Percentiles rank a stretch among this genome's conserved stretches.
phyloP scores from a whole-genome alignment of 1,139 yeast genomes.

The Scheffersomyces segobiensis region DNA sequence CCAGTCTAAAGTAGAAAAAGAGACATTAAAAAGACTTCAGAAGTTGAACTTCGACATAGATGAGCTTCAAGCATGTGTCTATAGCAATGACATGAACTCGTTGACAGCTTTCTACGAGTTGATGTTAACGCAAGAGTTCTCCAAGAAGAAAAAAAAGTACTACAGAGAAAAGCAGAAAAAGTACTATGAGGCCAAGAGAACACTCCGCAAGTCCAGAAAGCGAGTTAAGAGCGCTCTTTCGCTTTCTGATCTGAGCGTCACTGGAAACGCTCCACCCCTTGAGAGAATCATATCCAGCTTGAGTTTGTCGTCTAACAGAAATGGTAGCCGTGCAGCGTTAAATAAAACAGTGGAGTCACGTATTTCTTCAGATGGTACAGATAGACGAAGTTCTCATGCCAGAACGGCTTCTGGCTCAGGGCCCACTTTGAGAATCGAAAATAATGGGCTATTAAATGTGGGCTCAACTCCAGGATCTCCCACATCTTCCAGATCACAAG shows the following conservation, averaged over 20 bases:
- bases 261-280: slow-evolving; percentile 33
- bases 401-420: not conserved
- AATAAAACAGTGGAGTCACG: slow-evolving; percentile 8
- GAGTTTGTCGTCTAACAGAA: slow-evolving; percentile 33
- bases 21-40: slow-evolving; percentile 62
- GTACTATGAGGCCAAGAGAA: slow-evolving; percentile 39
- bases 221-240: slow-evolving; percentile 50
- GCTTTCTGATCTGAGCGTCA: slow-evolving; percentile 25
- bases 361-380: slow-evolving; percentile 4
- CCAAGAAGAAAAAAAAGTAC: slow-evolving; percentile 35
- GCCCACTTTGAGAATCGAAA: not conserved
- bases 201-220: slow-evolving; percentile 47
- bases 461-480: not conserved
- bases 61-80: slow-evolving; percentile 60
- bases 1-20: slow-evolving; percentile 62
- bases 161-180: slow-evolving; percentile 40
- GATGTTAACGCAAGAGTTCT: slow-evolving; percentile 60
- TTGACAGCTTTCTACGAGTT: slow-evolving; percentile 86
- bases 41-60: slow-evolving; percentile 69
- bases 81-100: slow-evolving; percentile 67
- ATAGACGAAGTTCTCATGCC: not conserved
- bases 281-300: slow-evolving; percentile 43
- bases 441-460: not conserved
- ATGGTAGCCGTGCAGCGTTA: slow-evolving; percentile 12
- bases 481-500: not conserved